Evolutionary conservation across 805 yeast species (phyloP).

Genomic region (Barnettozyma wickerhamii): DNA sequence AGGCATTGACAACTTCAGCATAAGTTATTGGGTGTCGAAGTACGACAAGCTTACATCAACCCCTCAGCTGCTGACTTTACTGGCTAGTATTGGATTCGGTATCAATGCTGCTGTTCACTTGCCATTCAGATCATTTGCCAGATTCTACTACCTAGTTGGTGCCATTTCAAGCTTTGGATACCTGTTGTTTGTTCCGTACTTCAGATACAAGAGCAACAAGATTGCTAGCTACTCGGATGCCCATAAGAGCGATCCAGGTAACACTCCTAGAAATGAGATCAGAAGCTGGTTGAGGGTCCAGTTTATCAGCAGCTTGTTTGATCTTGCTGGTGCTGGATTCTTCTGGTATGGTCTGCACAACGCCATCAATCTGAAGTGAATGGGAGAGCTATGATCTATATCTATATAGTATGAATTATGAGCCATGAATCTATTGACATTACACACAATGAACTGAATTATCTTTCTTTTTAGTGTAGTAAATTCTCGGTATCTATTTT

Average conservation of each 20-base stretch:
- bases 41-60: conserved; percentile 9
- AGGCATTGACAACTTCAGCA: conserved; percentile 11
- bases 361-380: conserved; percentile 10
- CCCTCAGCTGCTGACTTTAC: conserved; percentile 8
- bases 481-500: no score
- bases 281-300: conserved; percentile 12
- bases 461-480: background rate
- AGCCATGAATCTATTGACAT: no score
- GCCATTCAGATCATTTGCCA: conserved; percentile 13
- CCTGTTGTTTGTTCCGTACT: conserved; percentile 15
- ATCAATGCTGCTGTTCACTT: conserved; percentile 10
- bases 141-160: conserved; percentile 19
- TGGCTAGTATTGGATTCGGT: conserved; percentile 16
- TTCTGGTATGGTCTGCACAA: conserved; percentile 16
- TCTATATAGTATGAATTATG: no score
- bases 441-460: no score
- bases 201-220: conserved; percentile 13
- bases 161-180: conserved; percentile 10
- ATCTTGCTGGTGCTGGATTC: conserved; percentile 12
- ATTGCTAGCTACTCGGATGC: conserved; percentile 7
- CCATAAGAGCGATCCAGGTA: conserved; percentile 3
- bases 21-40: conserved; percentile 15
- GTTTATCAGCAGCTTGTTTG: conserved; percentile 13
- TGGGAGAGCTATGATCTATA: no score
- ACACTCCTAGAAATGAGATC: conserved; percentile 14